Evolutionary conservation across 2,329 filamentous ascomycete genomes (phyloP).

Genomic region (Lomentospora prolificans): DNA sequence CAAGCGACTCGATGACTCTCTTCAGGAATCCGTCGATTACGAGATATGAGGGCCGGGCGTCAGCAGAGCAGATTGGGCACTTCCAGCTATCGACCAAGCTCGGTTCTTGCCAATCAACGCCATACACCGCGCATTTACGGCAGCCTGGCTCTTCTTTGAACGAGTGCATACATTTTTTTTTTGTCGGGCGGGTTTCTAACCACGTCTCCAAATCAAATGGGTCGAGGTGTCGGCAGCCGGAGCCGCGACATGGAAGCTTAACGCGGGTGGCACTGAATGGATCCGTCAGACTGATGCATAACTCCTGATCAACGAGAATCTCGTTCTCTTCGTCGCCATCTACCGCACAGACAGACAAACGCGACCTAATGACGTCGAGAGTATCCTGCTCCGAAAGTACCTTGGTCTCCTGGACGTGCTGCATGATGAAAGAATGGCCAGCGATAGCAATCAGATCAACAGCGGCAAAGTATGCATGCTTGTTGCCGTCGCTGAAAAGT

Average conservation of each 20-base stretch:
- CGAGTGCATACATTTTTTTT: slow-evolving; percentile 25
- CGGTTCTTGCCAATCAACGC: slow-evolving; percentile 28
- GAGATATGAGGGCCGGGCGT: slow-evolving; percentile 66
- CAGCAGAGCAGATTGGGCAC: slow-evolving; percentile 72
- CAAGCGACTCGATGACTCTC: slow-evolving; percentile 47
- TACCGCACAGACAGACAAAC: neutral
- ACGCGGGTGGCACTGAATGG: slow-evolving; percentile 59
- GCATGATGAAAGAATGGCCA: neutral
- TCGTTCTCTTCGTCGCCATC: slow-evolving; percentile 34
- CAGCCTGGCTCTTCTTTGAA: slow-evolving; percentile 24
- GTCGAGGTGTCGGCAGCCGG: slow-evolving; percentile 64
- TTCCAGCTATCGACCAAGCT: slow-evolving; percentile 64
- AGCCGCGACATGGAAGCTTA: slow-evolving; percentile 60
- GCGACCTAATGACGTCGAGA: neutral
- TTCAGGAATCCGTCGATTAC: slow-evolving; percentile 65
- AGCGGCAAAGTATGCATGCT: slow-evolving; percentile 48
- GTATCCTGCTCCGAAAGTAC: neutral
- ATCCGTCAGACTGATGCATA: slow-evolving; percentile 56
- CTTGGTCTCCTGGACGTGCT: neutral
- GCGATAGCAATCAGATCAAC: slow-evolving; percentile 26
- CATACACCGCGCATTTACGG: slow-evolving; percentile 14
- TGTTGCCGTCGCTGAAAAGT: slow-evolving; percentile 13
- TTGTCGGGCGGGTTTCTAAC: slow-evolving; percentile 53
- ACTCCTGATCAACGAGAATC: slow-evolving; percentile 39
- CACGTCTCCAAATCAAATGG: slow-evolving; percentile 87